phyloP scores from a whole-genome alignment of 1,284 basidiomycete species.

The Flammula alnicola region DNA sequence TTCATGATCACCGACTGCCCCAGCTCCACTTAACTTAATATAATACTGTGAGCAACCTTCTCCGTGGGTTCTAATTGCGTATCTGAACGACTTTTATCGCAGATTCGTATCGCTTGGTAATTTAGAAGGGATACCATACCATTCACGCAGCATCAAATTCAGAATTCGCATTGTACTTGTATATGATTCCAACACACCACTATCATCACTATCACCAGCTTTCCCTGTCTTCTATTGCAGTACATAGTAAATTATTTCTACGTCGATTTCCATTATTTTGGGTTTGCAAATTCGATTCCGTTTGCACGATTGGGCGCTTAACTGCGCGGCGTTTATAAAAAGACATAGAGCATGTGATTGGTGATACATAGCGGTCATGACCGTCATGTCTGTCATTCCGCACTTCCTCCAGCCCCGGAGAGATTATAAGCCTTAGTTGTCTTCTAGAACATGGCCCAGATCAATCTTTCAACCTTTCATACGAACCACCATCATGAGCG shows the following conservation, averaged over 20 bases:
- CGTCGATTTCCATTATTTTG: background rate
- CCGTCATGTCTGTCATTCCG: too few species aligned
- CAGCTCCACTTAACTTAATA: conserved; percentile 19
- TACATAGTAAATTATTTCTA: conserved; percentile 4
- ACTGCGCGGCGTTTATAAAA: conserved; percentile 1
- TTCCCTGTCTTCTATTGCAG: background rate
- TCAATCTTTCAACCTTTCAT: too few species aligned
- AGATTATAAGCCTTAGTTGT: too few species aligned
- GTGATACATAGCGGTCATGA: too few species aligned
- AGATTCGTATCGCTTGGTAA: conserved; percentile 19
- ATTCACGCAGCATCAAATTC: conserved; percentile 9
- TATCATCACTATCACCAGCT: conserved; percentile 5
- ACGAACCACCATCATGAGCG: background rate
- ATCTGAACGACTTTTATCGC: background rate
- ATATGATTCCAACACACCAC: conserved; percentile 17
- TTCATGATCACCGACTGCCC: conserved; percentile 11
- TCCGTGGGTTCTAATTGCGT: background rate
- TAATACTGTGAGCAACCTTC: conserved; percentile 22
- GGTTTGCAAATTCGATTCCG: background rate
- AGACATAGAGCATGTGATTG: too few species aligned
- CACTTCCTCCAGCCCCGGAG: too few species aligned
- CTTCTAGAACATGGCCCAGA: too few species aligned
- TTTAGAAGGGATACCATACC: too few species aligned
- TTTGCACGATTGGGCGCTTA: background rate
- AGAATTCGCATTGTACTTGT: conserved; percentile 27